Evolutionary conservation across 495 filamentous ascomycete genomes (phyloP), one percentile per base, ranked within the genome.

Genomic region (Delitschia confertaspora): DNA sequence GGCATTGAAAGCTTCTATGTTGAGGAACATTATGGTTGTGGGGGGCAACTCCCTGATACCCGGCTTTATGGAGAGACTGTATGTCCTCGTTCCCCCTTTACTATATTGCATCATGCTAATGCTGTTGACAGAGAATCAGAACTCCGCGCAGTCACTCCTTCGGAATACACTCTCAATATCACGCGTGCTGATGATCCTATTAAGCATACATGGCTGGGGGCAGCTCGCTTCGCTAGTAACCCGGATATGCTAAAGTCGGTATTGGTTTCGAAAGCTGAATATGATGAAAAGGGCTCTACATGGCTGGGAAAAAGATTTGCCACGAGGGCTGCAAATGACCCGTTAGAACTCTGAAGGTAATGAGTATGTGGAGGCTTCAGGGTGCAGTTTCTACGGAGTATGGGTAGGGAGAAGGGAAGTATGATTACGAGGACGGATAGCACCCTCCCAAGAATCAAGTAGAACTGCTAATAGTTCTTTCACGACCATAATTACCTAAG

Each of bases 21-120:
- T 95, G 32, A 80, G 85, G 6, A 96, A 99, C 53, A 78, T 95
- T 22, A 59, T 95, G 10, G 78, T 93, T 6, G 83, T 94, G 2
- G 93, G 91, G 0, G 93, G 91, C 5, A 96, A 88, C 63, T 67
- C 79, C 0, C 66, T 79, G 29, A 75, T 95, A 16, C 71, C 78
- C 4, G 88, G 88, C 0, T 94, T 95, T 50, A 74, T 88, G 60
- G 75, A 85, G 53, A 71, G 93, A 53, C 60, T 99, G 63, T 36
- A 24, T 36, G 47, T 47, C 5, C 22, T 16, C 8, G 27, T 19
- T 44, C 18, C 16, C 22, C 29, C 11, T 24, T 33, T 24, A 19
- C 19, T 16, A n/a, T 14, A 33, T 26, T 3, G 13, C 30, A 17
- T 7, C n/a, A 19, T 8, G 14, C 33, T 47, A 11, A 37, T 8